Conservation (phyloP, 371 early-diverging fungal genomes). For the Enteropsectra breve region DNA sequence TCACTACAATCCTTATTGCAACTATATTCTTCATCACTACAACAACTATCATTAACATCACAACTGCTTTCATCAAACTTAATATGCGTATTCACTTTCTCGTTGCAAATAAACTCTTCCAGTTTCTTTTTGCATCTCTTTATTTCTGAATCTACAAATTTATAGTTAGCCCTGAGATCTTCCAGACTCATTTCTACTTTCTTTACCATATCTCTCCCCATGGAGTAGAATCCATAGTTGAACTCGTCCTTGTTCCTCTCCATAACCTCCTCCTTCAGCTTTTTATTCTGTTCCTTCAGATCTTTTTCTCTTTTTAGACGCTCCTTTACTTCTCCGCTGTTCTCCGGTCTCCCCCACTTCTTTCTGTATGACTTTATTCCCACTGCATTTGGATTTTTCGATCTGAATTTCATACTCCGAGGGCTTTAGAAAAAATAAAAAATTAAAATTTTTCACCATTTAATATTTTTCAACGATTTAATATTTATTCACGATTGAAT, state of each 20-base stretch:
- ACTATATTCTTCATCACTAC: neutral
- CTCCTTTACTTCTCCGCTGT: slow-evolving; percentile 40
- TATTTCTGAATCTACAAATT: slow-evolving; percentile 41
- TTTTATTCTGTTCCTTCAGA: slow-evolving; percentile 36
- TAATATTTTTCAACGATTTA: no score
- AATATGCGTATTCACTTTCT: slow-evolving; percentile 9
- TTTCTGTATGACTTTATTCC: slow-evolving; percentile 26
- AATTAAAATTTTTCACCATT: neutral
- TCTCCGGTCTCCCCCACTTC: slow-evolving; percentile 41
- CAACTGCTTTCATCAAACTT: slow-evolving; percentile 24
- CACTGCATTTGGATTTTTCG: slow-evolving; percentile 39
- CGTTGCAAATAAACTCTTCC: neutral
- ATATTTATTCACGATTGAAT: no score
- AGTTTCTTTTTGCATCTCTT: slow-evolving; percentile 22
- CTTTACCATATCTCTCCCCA: slow-evolving; percentile 18
- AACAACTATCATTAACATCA: slow-evolving; percentile 1
- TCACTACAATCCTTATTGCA: neutral
- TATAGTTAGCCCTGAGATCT: slow-evolving; percentile 25
- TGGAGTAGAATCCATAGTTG: slow-evolving; percentile 40
- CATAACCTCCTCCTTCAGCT: slow-evolving; percentile 37
- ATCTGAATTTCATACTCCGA: slow-evolving; percentile 3
- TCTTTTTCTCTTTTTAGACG: slow-evolving; percentile 39
- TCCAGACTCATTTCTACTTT: slow-evolving; percentile 10
- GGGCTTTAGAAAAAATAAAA: neutral
- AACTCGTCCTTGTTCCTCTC: slow-evolving; percentile 49